Percentiles rank a stretch among this genome's conserved stretches.
phyloP scores from a whole-genome alignment of 257 asterid genomes.

The Haberlea rhodopensis region DNA sequence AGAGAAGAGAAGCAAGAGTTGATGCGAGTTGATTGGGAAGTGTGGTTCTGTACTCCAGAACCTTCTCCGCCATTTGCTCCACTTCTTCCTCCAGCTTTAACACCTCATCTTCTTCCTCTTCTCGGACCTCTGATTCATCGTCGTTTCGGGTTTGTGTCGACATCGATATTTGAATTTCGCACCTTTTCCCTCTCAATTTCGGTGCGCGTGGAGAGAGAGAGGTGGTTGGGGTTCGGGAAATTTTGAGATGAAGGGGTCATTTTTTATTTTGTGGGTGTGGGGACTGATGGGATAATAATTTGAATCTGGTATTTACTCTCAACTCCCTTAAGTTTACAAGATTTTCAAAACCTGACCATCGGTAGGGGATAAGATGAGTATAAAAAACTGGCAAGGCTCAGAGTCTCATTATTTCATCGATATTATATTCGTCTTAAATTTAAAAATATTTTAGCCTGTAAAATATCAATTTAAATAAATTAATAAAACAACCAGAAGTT shows the following conservation, averaged over 20 bases:
- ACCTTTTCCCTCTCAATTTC: neutral
- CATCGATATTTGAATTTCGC: constrained; percentile 30
- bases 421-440: too few relatives aligned
- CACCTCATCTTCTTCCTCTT: constrained; percentile 36
- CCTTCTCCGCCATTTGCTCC: constrained; percentile 48
- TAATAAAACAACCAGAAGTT: too few relatives aligned
- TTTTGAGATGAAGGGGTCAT: neutral
- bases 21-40: constrained; percentile 51
- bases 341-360: too few relatives aligned
- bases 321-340: too few relatives aligned
- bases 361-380: too few relatives aligned
- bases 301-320: neutral
- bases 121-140: constrained; percentile 34
- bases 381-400: too few relatives aligned
- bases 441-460: too few relatives aligned
- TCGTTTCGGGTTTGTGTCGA: constrained; percentile 28
- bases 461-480: too few relatives aligned
- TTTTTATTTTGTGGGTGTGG: neutral
- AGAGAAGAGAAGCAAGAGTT: constrained; percentile 48
- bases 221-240: neutral
- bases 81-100: constrained; percentile 53
- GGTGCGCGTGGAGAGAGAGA: neutral
- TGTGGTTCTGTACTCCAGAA: constrained; percentile 46
- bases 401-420: too few relatives aligned
- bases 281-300: neutral